Conservation (phyloP, 305 asterid species). For the Ajuga reptans region DNA sequence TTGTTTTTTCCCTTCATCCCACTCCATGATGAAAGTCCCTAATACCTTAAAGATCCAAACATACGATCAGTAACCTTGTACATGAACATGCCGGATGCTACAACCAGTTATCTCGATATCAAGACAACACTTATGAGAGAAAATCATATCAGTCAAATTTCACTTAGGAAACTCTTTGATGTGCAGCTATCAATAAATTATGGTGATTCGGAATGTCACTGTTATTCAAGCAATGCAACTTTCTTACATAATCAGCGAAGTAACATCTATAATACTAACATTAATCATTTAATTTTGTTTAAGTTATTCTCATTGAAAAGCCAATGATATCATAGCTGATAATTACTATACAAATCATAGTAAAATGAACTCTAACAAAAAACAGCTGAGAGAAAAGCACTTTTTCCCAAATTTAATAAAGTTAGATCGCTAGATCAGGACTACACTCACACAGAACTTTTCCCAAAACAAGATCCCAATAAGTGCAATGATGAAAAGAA, state of each 20-base stretch:
- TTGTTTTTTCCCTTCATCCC: constrained; percentile 64
- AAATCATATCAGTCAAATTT: neutral
- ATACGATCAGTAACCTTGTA: constrained; percentile 11
- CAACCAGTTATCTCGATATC: neutral
- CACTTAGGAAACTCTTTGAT: neutral
- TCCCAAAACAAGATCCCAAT: neutral
- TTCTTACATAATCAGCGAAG: neutral
- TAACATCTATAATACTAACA: neutral
- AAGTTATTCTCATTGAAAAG: neutral
- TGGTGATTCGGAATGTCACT: neutral
- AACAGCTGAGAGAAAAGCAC: neutral
- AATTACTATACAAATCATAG: neutral
- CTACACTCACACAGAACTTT: constrained; percentile 10
- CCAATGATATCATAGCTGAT: neutral
- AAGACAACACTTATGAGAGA: neutral
- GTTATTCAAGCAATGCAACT: neutral
- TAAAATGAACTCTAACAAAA: neutral
- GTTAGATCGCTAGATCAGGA: neutral
- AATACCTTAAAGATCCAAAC: constrained; percentile 42
- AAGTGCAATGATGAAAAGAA: neutral
- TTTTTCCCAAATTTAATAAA: neutral
- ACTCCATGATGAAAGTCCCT: constrained; percentile 90
- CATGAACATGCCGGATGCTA: neutral
- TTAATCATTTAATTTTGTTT: neutral
- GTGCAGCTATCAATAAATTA: neutral